Conservation (phyloP, 352 stramenopile species). For the Phytopythium delawarense region DNA sequence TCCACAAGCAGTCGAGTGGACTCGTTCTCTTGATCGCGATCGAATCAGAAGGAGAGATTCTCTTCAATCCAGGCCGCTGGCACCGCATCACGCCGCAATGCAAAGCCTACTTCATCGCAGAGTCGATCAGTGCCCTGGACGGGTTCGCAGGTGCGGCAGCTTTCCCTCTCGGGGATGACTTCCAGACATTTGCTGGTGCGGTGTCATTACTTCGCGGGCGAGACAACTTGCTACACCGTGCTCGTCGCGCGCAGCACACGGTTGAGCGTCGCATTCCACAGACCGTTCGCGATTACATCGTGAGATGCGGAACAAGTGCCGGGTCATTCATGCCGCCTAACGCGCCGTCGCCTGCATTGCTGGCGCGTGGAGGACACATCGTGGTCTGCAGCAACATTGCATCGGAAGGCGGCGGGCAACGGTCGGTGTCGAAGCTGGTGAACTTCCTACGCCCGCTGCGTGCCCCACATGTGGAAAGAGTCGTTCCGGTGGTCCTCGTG, state of each 20-base stretch:
- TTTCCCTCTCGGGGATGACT: conserved; percentile 12
- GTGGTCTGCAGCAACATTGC: conserved; percentile 80
- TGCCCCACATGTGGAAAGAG: conserved; percentile 56
- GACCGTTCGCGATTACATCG: conserved; percentile 57
- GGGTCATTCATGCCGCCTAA: conserved; percentile 31
- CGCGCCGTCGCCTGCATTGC: conserved; percentile 34
- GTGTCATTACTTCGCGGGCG: conserved; percentile 28
- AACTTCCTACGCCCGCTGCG: conserved; percentile 76
- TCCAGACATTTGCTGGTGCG: conserved; percentile 27
- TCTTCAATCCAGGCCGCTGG: conserved; percentile 70
- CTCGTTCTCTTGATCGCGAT: conserved; percentile 75
- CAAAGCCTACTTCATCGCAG: conserved; percentile 74
- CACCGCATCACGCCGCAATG: conserved; percentile 47
- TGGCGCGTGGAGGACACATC: conserved; percentile 60
- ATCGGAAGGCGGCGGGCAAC: conserved; percentile 49
- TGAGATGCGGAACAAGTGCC: conserved; percentile 25
- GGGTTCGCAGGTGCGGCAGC: conserved; percentile 29
- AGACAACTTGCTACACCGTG: conserved; percentile 41
- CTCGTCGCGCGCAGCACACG: conserved; percentile 62
- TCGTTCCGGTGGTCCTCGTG: conserved; percentile 75
- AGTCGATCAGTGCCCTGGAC: conserved; percentile 53
- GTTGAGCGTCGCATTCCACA: conserved; percentile 65
- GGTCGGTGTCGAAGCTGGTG: conserved; percentile 58
- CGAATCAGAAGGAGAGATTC: conserved; percentile 56
- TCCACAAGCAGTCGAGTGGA: conserved; percentile 68